Percentiles rank a stretch among this genome's conserved stretches.
These are phyloP conservation scores for Mortierella sp. DNA, from an alignment of 371 early-diverging fungal genomes.

Conservation along the genomic window DNA sequence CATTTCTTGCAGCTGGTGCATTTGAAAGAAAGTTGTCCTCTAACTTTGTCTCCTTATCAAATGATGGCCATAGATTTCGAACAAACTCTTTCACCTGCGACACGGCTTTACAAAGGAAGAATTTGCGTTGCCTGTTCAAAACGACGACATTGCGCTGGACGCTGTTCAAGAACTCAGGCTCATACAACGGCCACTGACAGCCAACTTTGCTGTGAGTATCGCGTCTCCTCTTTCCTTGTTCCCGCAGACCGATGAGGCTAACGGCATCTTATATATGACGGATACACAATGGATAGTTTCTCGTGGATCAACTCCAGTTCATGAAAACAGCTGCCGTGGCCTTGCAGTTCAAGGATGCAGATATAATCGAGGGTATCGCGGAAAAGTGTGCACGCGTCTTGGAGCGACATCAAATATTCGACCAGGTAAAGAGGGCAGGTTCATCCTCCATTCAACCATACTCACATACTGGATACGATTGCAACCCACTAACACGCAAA, in stretches of 20 bases:
- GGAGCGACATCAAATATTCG: conserved; percentile 19
- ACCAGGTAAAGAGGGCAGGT: conserved; percentile 6
- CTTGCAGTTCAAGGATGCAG: conserved; percentile 16
- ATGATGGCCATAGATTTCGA: conserved; percentile 8
- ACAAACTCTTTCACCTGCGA: conserved; percentile 18
- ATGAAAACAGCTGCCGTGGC: conserved; percentile 20
- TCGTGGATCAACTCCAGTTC: conserved; percentile 21
- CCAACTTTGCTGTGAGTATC: conserved; percentile 26
- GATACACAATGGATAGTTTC: conserved; percentile 7
- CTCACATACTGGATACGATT: too few species aligned
- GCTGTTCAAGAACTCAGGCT: conserved; percentile 20
- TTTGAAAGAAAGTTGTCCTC: too few species aligned
- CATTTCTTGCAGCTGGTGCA: not conserved
- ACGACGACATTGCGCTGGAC: not conserved
- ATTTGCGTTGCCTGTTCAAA: not conserved
- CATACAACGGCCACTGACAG: conserved; percentile 23
- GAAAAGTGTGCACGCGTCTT: conserved; percentile 39
- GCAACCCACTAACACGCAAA: too few species aligned
- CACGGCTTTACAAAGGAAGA: conserved; percentile 22
- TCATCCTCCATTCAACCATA: not conserved
- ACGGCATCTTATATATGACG: not conserved
- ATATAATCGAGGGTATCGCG: not conserved
- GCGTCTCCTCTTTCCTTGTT: not conserved
- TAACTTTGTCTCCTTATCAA: not conserved
- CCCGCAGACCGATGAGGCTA: too few species aligned